Conservation (phyloP, 2,329 filamentous ascomycete species). For the Salinomyces thailandicus region DNA sequence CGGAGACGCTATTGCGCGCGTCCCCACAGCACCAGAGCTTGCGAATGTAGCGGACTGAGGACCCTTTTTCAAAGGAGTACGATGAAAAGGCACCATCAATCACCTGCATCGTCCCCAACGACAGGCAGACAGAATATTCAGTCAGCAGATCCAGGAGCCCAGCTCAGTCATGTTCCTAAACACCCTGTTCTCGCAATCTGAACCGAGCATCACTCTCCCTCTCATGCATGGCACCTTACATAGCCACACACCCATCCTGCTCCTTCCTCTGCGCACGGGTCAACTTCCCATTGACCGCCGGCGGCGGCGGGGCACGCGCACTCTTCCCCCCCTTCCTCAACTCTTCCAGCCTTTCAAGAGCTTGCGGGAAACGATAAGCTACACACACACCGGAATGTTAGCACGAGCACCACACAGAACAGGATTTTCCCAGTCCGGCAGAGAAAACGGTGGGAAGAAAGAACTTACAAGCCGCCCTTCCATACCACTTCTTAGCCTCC, state of each 20-base stretch:
- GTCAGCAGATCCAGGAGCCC: no score
- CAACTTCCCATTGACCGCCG: slow-evolving; percentile 62
- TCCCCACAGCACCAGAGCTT: no score
- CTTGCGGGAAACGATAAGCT: slow-evolving; percentile 94
- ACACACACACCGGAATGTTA: slow-evolving; percentile 7
- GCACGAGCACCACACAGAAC: neutral
- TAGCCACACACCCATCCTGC: slow-evolving; percentile 77
- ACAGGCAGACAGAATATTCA: no score
- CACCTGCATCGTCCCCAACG: no score
- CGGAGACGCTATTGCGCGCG: no score
- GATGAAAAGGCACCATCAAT: no score
- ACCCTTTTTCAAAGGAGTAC: no score
- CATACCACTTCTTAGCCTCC: slow-evolving; percentile 97
- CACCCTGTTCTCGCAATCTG: no score
- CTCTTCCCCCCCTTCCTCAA: slow-evolving; percentile 66
- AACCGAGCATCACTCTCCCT: no score
- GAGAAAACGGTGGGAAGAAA: neutral
- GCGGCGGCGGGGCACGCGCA: slow-evolving; percentile 7
- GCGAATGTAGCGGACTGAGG: no score
- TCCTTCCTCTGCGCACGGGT: slow-evolving; percentile 76
- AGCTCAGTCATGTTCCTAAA: no score
- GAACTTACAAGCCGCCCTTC: slow-evolving; percentile 82
- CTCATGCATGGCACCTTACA: no score
- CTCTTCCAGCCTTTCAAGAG: slow-evolving; percentile 83
- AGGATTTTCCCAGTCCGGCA: neutral